A percentile compares a stretch with the other conserved stretches of the same genome.
phyloP scores from a whole-genome alignment of 2,329 filamentous ascomycete species.

The Magnaporthiopsis poae region DNA sequence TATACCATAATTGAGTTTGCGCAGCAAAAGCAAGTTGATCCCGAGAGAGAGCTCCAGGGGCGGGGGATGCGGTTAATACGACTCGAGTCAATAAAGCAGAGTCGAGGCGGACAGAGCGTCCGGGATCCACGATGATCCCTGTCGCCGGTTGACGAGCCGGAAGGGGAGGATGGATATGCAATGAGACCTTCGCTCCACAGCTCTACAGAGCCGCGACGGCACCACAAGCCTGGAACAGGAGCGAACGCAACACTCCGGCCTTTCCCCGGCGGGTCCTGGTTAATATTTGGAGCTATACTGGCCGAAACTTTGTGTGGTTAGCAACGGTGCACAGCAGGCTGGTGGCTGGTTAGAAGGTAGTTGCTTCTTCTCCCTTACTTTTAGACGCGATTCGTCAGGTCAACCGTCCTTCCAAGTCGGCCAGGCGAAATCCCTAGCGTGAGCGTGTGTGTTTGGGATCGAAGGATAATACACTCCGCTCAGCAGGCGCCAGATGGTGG shows the following conservation, averaged over 20 bases:
- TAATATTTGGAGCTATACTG: background rate
- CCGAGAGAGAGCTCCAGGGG: background rate
- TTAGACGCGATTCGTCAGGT: background rate
- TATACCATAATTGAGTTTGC: slow-evolving; percentile 4
- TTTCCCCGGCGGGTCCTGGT: background rate
- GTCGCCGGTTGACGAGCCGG: background rate
- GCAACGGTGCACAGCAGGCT: background rate
- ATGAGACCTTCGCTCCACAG: background rate
- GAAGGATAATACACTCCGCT: background rate
- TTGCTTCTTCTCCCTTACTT: background rate
- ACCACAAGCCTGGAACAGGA: background rate
- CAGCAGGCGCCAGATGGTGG: background rate
- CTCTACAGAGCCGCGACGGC: background rate
- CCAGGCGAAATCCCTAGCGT: background rate
- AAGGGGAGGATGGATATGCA: background rate
- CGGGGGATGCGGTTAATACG: background rate
- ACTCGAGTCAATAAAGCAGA: background rate
- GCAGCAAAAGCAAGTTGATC: background rate
- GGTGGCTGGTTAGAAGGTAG: background rate
- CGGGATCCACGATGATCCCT: background rate
- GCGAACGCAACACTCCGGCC: background rate
- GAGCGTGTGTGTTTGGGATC: background rate
- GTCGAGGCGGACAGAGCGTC: background rate
- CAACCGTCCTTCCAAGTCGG: background rate
- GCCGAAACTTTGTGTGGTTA: background rate